phyloP scores from a whole-genome alignment of 768 basidiomycete species.

The Pilatotrama ljubarskyi region DNA sequence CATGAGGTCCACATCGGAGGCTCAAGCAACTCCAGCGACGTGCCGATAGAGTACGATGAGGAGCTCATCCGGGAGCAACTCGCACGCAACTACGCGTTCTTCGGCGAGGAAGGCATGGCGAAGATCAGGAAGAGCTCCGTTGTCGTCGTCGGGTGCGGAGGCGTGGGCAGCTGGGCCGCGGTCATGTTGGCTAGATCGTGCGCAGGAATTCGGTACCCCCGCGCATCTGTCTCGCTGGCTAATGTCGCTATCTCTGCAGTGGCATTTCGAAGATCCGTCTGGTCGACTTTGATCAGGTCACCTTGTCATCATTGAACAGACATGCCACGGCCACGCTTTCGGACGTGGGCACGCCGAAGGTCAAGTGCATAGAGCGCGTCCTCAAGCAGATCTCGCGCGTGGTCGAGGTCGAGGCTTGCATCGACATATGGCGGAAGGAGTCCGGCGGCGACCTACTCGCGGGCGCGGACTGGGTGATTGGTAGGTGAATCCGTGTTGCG shows the following conservation, averaged over 20 bases:
- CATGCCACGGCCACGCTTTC: slow-evolving; percentile 88
- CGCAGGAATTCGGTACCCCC: slow-evolving; percentile 33
- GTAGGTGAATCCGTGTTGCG: slow-evolving; percentile 39
- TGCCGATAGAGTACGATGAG: slow-evolving; percentile 58
- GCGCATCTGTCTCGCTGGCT: background rate
- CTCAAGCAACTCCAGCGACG: background rate
- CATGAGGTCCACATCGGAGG: slow-evolving; percentile 8
- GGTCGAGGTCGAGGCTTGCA: slow-evolving; percentile 80
- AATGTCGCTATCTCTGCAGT: slow-evolving; percentile 36
- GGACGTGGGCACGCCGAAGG: slow-evolving; percentile 95
- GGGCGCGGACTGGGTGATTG: slow-evolving; percentile 93
- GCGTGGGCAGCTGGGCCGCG: slow-evolving; percentile 95
- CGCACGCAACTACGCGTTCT: slow-evolving; percentile 92
- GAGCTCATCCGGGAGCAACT: slow-evolving; percentile 86
- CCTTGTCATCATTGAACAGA: slow-evolving; percentile 90
- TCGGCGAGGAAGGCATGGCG: slow-evolving; percentile 86
- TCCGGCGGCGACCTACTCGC: slow-evolving; percentile 72
- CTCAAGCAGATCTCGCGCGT: slow-evolving; percentile 78
- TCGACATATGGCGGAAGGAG: slow-evolving; percentile 87
- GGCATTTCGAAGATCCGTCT: slow-evolving; percentile 76
- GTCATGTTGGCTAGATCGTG: slow-evolving; percentile 92
- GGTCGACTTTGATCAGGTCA: slow-evolving; percentile 96
- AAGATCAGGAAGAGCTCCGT: slow-evolving; percentile 74
- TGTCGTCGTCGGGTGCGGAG: slow-evolving; percentile 92
- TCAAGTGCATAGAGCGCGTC: slow-evolving; percentile 67